Base-by-base conservation (phyloP, 768 basidiomycete genomes). In the Mycena leptocephala region DNA sequence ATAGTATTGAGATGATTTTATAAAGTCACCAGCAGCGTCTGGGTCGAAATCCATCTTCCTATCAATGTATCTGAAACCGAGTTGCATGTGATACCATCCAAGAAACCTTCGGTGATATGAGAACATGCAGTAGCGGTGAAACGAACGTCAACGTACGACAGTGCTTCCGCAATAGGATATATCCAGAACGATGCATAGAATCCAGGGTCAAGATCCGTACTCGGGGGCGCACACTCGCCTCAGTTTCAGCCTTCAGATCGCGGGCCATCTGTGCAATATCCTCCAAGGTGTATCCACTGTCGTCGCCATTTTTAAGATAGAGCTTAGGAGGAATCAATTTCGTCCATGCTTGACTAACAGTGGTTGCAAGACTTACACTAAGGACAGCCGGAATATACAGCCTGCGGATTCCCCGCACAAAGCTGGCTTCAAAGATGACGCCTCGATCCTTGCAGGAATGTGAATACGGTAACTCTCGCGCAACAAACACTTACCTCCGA, bases 81-180 rank as follows among this genome's bases (percentile, higher is more conserved):
- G 61, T 59, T 70, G 76, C 76, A 77, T 77, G 16, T 74, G 61
- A 53, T 33, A 48, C 56, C 55, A 77, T 32, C 65, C 63, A 32
- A 65, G 37, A 22, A 70, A 32, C 11, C 70, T 59, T 48, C n/a
- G 26, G 35, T 18, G 2, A 64, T 20, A 39, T 26, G 20, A 24
- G 32, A n/a, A 33, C 30, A 33, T 20, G n/a, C 14, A 10, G 11
- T 28, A 4, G 3, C 14, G 16, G 20, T 30, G 48, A 39, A 66
- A 20, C 2, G 41, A 22, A 33, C 24, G 8, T 20, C 0, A 26
- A 80, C 86, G 55, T 76, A 88, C 88, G 85, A 81, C 22, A 86
- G 75, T 32, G 87, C 87, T 58, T 82, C 81, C 16, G 80, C 88
- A 35, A 80, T 76, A 3, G 85, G 86, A 75, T 87, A 87, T 24